These are phyloP conservation scores for Colletotrichum sp. DNA, from an alignment of 2,329 filamentous ascomycete genomes.

Conservation along the genomic window DNA sequence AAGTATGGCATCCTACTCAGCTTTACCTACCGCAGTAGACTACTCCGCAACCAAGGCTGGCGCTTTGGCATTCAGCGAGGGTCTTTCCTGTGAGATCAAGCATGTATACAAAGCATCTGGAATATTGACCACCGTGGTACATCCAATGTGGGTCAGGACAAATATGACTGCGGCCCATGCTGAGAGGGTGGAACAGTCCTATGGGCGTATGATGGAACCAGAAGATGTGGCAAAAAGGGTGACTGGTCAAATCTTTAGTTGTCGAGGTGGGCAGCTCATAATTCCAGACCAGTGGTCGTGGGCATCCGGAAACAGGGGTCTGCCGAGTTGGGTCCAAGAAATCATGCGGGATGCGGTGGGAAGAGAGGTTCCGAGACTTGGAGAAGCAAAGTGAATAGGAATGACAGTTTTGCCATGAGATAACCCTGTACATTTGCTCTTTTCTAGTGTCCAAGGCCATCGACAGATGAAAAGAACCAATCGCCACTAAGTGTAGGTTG, in stretches of 20 bases:
- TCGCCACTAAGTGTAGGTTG: too few relatives aligned
- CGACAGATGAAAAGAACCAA: background rate
- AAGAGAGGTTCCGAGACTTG: background rate
- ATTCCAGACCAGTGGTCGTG: conserved; percentile 36
- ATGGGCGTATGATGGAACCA: conserved; percentile 35
- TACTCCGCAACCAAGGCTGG: conserved; percentile 58
- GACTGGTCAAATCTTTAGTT: conserved; percentile 52
- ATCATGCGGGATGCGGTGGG: conserved; percentile 33
- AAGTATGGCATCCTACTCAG: conserved; percentile 53
- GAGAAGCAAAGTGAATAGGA: background rate
- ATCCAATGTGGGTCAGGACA: conserved; percentile 28
- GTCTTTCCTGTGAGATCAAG: conserved; percentile 39
- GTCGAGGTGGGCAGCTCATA: conserved; percentile 52
- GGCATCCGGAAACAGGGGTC: conserved; percentile 40
- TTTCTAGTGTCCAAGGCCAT: background rate
- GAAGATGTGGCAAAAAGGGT: conserved; percentile 51
- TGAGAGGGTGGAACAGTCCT: conserved; percentile 29
- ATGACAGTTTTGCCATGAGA: background rate
- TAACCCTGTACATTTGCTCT: background rate
- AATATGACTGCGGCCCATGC: conserved; percentile 27
- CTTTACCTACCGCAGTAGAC: conserved; percentile 50
- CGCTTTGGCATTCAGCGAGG: conserved; percentile 58
- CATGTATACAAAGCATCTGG: conserved; percentile 38
- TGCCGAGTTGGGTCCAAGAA: conserved; percentile 42
- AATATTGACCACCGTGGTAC: conserved; percentile 37